Base-by-base conservation (phyloP, 306 rosid genomes). In the Inga laurina region DNA sequence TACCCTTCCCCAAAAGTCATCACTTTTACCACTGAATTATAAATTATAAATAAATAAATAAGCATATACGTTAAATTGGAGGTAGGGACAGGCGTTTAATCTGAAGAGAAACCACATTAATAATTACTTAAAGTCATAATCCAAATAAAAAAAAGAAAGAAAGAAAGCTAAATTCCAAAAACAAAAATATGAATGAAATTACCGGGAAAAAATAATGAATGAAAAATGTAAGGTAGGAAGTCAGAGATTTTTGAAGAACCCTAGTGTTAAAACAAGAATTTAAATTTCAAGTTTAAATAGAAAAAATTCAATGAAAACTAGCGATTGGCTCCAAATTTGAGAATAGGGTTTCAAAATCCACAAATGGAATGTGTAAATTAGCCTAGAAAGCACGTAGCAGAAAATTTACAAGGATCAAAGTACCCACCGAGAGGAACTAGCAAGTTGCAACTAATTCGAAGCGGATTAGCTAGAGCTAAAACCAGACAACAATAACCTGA, bases 391-490 rank as follows among this genome's bases (percentile, higher is more conserved):
- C 19, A 49, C 39, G 43, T 8, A 27, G 61, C 24, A 73, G 15
- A 30, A 73, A 45, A 24, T 73, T 11, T 10, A 22, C 43, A 77
- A 77, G 21, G 35, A 64, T 35, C 30, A 48, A 48, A 46, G 37
- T 14, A 52, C 83, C 72, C 54, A 64, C 86, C 80, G 69, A 84
- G 75, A 73, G 46, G 32, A 7, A 46, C 19, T 11, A 44, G 54
- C 65, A 2, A 34, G 6, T 12, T 44, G 14, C 24, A 6, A 8
- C 45, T 16, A 78, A 11, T 54, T 32, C 65, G 46, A 64, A 43
- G 21, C 19, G 27, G 71, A 27, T 14, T 78, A 72, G 30, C 51
- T 57, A 52, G 32, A 16, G 49, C 14, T 45, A 0, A 45, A 45
- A 49, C 19, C 3, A 18, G 56, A 49, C 52, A 48, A 46, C 59